Percentiles rank a stretch among this genome's conserved stretches.
Evolutionary conservation across 2,329 filamentous ascomycete species (phyloP).

Genomic region (Stromatinia cepivora): DNA sequence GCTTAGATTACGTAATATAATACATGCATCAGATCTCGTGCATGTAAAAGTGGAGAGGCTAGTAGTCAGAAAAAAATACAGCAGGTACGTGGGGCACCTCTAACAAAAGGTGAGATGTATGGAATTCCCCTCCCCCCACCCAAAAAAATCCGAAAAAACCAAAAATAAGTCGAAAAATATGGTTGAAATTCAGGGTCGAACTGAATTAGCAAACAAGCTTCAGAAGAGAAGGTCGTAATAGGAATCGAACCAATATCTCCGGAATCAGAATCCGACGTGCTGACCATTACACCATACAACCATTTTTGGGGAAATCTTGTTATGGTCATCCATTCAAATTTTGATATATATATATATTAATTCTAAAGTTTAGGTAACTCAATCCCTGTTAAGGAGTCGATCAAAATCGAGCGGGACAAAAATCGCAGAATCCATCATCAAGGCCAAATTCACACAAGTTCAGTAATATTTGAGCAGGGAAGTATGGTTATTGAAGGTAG

Average conservation of each 20-base stretch:
- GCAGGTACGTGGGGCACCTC: no score
- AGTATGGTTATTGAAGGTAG: no score
- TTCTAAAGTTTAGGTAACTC: no score
- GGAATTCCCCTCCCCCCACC: no score
- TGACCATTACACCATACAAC: slow-evolving; percentile 30
- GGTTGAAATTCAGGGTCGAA: background rate
- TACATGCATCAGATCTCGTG: background rate
- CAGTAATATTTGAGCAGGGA: no score
- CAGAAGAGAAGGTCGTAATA: slow-evolving; percentile 17
- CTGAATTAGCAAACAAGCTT: slow-evolving; percentile 15
- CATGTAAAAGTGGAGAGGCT: background rate
- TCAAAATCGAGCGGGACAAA: no score
- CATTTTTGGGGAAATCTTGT: background rate
- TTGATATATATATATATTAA: no score
- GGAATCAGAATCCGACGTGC: slow-evolving; percentile 33
- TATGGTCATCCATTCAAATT: fast-evolving
- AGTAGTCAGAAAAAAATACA: no score
- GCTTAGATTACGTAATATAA: slow-evolving; percentile 7
- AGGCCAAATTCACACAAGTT: no score
- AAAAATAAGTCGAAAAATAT: background rate
- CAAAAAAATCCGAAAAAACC: background rate
- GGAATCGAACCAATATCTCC: slow-evolving; percentile 30
- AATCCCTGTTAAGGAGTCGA: no score
- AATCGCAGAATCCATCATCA: no score
- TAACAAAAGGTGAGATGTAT: no score